Evolutionary conservation across 805 yeast species (phyloP).

Genomic region (Yarrowia osloensis): DNA sequence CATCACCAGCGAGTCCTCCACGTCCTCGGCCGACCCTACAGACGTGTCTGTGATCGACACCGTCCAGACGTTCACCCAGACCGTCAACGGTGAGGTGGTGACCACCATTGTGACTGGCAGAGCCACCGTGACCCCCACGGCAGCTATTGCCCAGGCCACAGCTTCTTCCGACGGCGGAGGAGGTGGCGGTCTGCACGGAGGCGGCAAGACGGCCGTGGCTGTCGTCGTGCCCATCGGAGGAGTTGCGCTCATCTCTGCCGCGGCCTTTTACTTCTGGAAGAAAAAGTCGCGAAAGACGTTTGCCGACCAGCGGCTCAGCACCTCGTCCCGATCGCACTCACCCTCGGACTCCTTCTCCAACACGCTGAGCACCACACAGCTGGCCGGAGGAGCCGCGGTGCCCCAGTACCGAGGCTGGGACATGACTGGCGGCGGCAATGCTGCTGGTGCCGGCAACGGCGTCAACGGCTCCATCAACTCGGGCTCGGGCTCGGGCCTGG

Average conservation of each 20-base stretch:
- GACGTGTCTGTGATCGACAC: background rate
- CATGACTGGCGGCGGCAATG: background rate
- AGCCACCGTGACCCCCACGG: conserved; percentile 24
- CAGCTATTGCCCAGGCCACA: conserved; percentile 1
- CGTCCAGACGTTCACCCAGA: conserved; percentile 5
- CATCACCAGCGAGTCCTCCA: background rate
- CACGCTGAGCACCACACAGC: conserved; percentile 6
- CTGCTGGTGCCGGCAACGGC: background rate
- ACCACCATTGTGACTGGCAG: conserved; percentile 13
- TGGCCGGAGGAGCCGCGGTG: background rate
- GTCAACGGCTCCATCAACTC: conserved; percentile 2
- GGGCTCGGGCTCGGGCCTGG: conserved; percentile 13
- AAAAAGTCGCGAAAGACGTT: conserved; percentile 8
- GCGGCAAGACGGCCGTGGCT: conserved; percentile 16
- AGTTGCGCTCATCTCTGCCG: conserved; percentile 10
- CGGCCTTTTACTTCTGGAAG: conserved; percentile 25
- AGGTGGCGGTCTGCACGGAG: conserved; percentile 22
- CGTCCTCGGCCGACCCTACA: background rate
- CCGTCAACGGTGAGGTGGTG: conserved; percentile 15
- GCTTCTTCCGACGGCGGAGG: background rate
- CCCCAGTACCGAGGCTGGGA: conserved; percentile 29
- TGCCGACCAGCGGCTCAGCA: conserved; percentile 28
- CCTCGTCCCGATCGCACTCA: background rate
- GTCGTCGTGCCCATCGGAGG: conserved; percentile 28
- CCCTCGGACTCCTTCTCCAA: conserved; percentile 18